Evolutionary conservation across 2,329 filamentous ascomycete species (phyloP).

Genomic region (Beauveria asiatica): DNA sequence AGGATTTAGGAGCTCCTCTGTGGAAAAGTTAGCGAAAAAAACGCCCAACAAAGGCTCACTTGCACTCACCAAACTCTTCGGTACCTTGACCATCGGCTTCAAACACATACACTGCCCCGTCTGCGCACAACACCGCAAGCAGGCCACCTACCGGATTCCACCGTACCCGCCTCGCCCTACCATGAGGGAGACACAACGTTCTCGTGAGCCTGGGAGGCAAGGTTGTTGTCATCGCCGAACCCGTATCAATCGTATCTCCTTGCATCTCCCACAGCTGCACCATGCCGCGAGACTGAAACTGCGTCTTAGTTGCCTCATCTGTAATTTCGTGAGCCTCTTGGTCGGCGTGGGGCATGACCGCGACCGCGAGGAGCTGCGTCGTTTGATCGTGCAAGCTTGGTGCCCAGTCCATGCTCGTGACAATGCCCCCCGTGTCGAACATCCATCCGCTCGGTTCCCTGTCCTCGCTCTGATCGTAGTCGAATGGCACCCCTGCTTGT

Average conservation of each 20-base stretch:
- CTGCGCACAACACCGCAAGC: slow-evolving; percentile 41
- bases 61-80: slow-evolving; percentile 32
- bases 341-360: slow-evolving; percentile 41
- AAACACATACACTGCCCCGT: slow-evolving; percentile 43
- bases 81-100: slow-evolving; percentile 27
- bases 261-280: slow-evolving; percentile 46
- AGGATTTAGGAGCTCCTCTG: slow-evolving; percentile 38
- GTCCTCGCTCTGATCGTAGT: slow-evolving; percentile 16
- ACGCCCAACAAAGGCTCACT: not conserved
- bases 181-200: slow-evolving; percentile 41
- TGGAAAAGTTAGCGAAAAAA: slow-evolving; percentile 16
- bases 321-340: slow-evolving; percentile 35
- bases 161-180: slow-evolving; percentile 39
- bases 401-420: slow-evolving; percentile 46
- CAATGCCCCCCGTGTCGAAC: slow-evolving; percentile 45
- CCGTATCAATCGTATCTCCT: slow-evolving; percentile 18
- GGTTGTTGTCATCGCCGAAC: slow-evolving; percentile 25
- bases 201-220: slow-evolving; percentile 30
- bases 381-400: slow-evolving; percentile 23
- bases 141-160: slow-evolving; percentile 45
- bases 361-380: slow-evolving; percentile 43
- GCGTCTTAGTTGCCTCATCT: slow-evolving; percentile 27
- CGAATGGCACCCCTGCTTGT: slow-evolving; percentile 22
- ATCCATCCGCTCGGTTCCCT: slow-evolving; percentile 39
- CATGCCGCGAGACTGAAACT: slow-evolving; percentile 34